Conservation (phyloP, 2,329 filamentous ascomycete species). For the Microdochium bolleyi region DNA sequence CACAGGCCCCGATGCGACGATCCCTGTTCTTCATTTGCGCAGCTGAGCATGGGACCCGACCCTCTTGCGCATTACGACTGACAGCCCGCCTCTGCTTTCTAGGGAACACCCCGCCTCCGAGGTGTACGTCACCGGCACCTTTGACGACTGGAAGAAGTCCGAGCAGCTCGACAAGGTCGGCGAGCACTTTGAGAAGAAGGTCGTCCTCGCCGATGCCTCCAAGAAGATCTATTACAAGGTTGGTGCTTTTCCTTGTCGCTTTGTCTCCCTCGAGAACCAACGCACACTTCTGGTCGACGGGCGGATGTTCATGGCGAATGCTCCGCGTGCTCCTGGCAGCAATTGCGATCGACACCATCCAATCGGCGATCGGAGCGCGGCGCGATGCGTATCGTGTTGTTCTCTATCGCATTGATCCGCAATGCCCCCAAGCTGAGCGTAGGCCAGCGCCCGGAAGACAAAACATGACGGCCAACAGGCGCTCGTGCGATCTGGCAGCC, state of each 20-base stretch:
- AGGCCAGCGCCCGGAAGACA: too few species aligned
- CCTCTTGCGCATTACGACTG: conserved; percentile 9
- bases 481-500: background rate
- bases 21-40: background rate
- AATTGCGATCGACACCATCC: too few species aligned
- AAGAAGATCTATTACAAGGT: conserved; percentile 95
- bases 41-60: conserved; percentile 8
- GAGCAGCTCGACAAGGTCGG: conserved; percentile 73
- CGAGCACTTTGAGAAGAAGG: conserved; percentile 70
- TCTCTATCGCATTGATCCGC: conserved; percentile 4
- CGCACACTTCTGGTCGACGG: too few species aligned
- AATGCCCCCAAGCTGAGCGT: too few species aligned
- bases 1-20: background rate
- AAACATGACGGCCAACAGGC: background rate
- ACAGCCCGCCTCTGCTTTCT: conserved; percentile 14
- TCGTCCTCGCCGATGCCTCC: conserved; percentile 56
- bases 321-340: too few species aligned
- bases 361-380: too few species aligned
- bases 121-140: conserved; percentile 92
- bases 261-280: background rate
- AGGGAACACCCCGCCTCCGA: conserved; percentile 81
- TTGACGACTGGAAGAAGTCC: conserved; percentile 88
- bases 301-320: too few species aligned
- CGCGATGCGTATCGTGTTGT: conserved; percentile 1
- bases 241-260: conserved; percentile 8